Percentiles rank a stretch among this genome's conserved stretches.
Evolutionary conservation across 306 rosid species (phyloP).

Genomic region (Sophora flavescens): DNA sequence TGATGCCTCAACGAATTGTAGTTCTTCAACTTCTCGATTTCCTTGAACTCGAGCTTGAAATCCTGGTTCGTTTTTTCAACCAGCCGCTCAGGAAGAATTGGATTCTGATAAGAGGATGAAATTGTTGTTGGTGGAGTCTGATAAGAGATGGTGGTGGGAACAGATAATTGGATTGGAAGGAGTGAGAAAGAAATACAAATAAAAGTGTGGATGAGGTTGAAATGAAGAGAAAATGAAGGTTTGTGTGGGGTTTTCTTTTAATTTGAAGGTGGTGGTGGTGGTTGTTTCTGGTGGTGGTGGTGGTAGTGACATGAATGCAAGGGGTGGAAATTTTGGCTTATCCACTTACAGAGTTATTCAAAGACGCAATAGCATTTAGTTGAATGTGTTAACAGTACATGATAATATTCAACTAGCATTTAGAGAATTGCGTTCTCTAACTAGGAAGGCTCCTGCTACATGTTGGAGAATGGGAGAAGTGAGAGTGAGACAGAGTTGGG

Average conservation of each 20-base stretch:
- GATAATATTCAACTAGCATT: too few species aligned
- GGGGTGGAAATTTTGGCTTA: constrained; percentile 59
- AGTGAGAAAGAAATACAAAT: constrained; percentile 44
- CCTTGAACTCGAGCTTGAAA: constrained; percentile 54
- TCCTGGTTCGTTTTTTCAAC: constrained; percentile 45
- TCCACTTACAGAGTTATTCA: too few species aligned
- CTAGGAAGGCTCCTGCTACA: too few species aligned
- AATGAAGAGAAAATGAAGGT: constrained; percentile 52
- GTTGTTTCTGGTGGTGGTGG: not conserved
- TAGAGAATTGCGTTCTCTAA: too few species aligned
- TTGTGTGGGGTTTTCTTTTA: constrained; percentile 43
- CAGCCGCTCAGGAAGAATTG: constrained; percentile 64
- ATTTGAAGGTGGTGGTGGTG: constrained; percentile 38
- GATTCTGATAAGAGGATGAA: constrained; percentile 54
- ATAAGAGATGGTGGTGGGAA: constrained; percentile 18
- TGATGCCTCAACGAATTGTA: constrained; percentile 71
- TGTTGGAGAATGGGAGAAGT: too few species aligned
- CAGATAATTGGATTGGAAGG: constrained; percentile 48
- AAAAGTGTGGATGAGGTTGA: constrained; percentile 48
- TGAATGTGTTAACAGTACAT: too few species aligned
- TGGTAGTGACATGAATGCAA: constrained; percentile 51
- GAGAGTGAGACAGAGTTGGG: too few species aligned
- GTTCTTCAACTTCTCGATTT: constrained; percentile 56
- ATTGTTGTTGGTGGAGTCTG: constrained; percentile 62
- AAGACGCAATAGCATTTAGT: too few species aligned